Percentiles rank a stretch among this genome's conserved stretches.
phyloP scores from a whole-genome alignment of 768 basidiomycete genomes.

The Amanita molliuscula region DNA sequence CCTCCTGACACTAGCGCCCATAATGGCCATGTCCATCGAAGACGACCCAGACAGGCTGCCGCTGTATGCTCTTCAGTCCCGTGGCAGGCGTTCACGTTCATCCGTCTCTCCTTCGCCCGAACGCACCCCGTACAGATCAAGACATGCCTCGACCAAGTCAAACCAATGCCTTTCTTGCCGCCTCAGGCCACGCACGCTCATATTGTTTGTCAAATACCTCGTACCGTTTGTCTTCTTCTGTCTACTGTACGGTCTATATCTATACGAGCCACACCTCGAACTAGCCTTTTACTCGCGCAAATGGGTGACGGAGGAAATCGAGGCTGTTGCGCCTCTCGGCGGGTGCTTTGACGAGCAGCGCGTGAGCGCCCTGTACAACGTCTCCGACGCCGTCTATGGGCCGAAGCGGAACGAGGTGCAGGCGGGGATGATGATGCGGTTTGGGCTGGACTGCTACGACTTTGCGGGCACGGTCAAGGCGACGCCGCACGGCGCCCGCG shows the following conservation, averaged over 20 bases:
- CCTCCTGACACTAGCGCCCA: neutral
- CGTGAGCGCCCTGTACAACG: constrained; percentile 58
- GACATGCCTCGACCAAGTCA: neutral
- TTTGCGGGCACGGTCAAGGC: constrained; percentile 74
- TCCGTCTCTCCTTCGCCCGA: neutral
- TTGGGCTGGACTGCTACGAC: constrained; percentile 87
- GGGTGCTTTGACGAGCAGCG: constrained; percentile 65
- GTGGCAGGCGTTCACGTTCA: neutral
- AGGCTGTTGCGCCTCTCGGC: constrained; percentile 47
- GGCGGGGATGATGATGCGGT: constrained; percentile 66
- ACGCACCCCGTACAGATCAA: neutral
- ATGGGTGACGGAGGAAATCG: constrained; percentile 71
- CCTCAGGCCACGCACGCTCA: constrained; percentile 20
- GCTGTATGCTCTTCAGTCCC: constrained; percentile 1
- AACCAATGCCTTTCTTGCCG: neutral
- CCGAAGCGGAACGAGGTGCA: constrained; percentile 63
- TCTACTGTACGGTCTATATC: constrained; percentile 37
- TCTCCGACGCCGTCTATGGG: constrained; percentile 53
- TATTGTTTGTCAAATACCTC: constrained; percentile 32
- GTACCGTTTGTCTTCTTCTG: constrained; percentile 27
- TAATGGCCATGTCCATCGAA: neutral
- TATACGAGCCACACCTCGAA: constrained; percentile 83
- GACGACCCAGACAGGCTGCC: constrained; percentile 2
- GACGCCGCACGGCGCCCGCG: constrained; percentile 8
- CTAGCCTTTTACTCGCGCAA: constrained; percentile 64